A percentile compares a stretch with the other conserved stretches of the same genome.
phyloP scores from a whole-genome alignment of 208 protist genomes.

The Wallacemonas rigidus region DNA sequence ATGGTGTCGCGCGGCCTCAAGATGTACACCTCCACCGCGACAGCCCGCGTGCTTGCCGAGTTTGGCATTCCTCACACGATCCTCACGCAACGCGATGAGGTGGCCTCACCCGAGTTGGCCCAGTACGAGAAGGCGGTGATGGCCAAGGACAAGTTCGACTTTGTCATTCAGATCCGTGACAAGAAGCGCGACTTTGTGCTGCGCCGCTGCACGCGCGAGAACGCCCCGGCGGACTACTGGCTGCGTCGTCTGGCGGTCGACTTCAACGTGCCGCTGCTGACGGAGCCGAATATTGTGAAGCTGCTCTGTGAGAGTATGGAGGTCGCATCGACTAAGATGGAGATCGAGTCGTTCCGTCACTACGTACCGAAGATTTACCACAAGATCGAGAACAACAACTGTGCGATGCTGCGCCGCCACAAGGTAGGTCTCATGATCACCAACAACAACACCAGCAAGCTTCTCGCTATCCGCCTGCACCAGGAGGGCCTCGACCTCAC shows the following conservation, averaged over 20 bases:
- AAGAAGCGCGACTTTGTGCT: conserved; percentile 85
- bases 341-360: conserved; percentile 83
- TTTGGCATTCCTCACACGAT: conserved; percentile 76
- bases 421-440: conserved; percentile 91
- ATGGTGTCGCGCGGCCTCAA: conserved; percentile 37
- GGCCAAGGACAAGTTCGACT: conserved; percentile 72
- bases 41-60: conserved; percentile 76
- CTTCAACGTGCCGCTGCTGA: conserved; percentile 89
- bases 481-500: conserved; percentile 82
- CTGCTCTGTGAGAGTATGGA: conserved; percentile 77
- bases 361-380: conserved; percentile 90
- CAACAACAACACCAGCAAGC: conserved; percentile 89
- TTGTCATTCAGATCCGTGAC: conserved; percentile 91
- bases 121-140: conserved; percentile 61
- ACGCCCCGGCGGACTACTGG: conserved; percentile 80
- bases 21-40: conserved; percentile 77
- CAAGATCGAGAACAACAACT: conserved; percentile 91
- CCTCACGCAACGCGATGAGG: conserved; percentile 46
- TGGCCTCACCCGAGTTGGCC: conserved; percentile 20
- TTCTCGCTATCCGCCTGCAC: conserved; percentile 77
- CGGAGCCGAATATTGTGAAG: conserved; percentile 81
- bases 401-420: conserved; percentile 82
- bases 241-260: conserved; percentile 91
- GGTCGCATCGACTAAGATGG: conserved; percentile 40
- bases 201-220: conserved; percentile 67